Evolutionary conservation across 345 rosid genomes (phyloP), one percentile per base, ranked within the genome.

Genomic region (Eucalyptus marginata): DNA sequence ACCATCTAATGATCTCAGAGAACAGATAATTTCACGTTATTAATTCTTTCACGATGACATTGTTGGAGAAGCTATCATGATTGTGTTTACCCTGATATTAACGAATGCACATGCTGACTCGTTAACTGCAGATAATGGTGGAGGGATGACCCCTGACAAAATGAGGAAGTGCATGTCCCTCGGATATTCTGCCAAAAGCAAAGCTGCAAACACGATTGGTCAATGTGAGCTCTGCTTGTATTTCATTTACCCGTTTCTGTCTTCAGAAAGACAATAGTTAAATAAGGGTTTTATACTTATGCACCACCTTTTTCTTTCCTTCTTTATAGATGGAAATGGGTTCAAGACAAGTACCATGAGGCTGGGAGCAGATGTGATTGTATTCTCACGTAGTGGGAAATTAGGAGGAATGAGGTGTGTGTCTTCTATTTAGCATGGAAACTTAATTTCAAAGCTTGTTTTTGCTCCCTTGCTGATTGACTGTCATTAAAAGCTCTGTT

Each of bases 291-390:
- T 33, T 71, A 71, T 71, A 18, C 81, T 36, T 71, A 71, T 51
- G 64, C 59, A n/a, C 36, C 40, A 50, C 81, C 81, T 36, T 14
- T 44, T 36, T 47, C 49, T 80, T 80, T 17, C 56, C 31, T 49
- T 54, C 62, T 76, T 52, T 88, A 54, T 92, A 97, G 97, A 96
- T 93, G 98, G 99, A 76, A 97, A 97, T 92, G 98, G 99, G 27
- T 95, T 97, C 85, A 97, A 97, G 90, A 96, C 98, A 25, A 95
- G 98, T 89, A 94, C 96, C 16, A 97, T 97, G 99, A 96, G 97
- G 92, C 96, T 97, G 79, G 97, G 99, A 81, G 97, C 98, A 83
- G 99, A 97, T 93, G 97, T 94, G 20, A 93, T 97, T 83, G 99
- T 97, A 90, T 95, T 97, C 87, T 92, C 99, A 5, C 93, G 94